Evolutionary conservation across 768 basidiomycete species (phyloP).

Genomic region (Mycena epipterygia): DNA sequence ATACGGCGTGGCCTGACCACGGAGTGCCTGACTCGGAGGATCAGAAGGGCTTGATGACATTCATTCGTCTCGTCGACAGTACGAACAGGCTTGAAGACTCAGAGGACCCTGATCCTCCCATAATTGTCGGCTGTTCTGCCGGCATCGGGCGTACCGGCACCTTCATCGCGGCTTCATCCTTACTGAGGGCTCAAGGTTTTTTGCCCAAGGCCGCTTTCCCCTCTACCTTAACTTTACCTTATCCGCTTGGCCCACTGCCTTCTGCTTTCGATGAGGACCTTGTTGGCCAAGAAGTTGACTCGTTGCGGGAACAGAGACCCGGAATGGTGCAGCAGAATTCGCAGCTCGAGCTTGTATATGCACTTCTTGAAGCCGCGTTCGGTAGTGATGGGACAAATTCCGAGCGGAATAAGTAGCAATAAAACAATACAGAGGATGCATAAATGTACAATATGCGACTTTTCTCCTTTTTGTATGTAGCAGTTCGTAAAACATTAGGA

Average conservation of each 20-base stretch:
- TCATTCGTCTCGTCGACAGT: constrained; percentile 73
- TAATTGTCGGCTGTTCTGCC: constrained; percentile 88
- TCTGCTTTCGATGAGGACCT: constrained; percentile 63
- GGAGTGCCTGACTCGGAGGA: constrained; percentile 80
- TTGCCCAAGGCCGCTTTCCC: constrained; percentile 52
- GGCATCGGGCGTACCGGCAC: constrained; percentile 91
- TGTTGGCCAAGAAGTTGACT: constrained; percentile 81
- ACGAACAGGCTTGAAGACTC: constrained; percentile 68
- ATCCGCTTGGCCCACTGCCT: constrained; percentile 73
- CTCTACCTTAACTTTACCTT: constrained; percentile 53
- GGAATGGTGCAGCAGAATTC: constrained; percentile 85
- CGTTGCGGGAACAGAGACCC: constrained; percentile 83
- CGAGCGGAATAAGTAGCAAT: too few species aligned
- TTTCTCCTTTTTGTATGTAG: too few species aligned
- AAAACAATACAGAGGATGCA: too few species aligned
- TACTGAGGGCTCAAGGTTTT: constrained; percentile 74
- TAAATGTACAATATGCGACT: too few species aligned
- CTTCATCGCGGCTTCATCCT: constrained; percentile 84
- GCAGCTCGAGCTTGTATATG: constrained; percentile 76
- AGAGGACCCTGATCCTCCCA: constrained; percentile 75
- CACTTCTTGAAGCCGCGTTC: constrained; percentile 58
- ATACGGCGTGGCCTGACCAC: constrained; percentile 87
- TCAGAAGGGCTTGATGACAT: constrained; percentile 69
- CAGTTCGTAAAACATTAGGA: too few species aligned
- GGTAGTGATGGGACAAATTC: too few species aligned